A percentile compares a stretch with the other conserved stretches of the same genome.
These are phyloP conservation scores for Erodium texanum DNA, from an alignment of 441 rosid species.

Conservation along the genomic window DNA sequence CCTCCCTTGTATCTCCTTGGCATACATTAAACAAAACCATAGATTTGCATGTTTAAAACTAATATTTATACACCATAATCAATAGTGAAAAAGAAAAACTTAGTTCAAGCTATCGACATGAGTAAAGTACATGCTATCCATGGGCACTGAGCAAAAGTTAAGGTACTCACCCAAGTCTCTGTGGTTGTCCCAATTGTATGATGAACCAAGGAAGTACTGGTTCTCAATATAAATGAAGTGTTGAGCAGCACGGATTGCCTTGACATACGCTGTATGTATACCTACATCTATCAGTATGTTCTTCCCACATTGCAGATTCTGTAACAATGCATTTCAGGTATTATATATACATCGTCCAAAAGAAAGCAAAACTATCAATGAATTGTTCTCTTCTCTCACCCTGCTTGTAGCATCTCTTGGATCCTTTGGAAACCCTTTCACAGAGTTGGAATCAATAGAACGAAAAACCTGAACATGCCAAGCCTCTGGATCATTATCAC, in stretches of 20 bases:
- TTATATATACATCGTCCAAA: not conserved
- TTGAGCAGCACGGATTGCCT: slow-evolving; percentile 95
- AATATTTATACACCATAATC: not conserved
- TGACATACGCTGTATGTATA: slow-evolving; percentile 96
- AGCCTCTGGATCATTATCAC: slow-evolving; percentile 54
- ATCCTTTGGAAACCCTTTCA: slow-evolving; percentile 81
- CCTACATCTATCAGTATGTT: slow-evolving; percentile 92
- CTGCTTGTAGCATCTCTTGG: slow-evolving; percentile 59
- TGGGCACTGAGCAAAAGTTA: not conserved
- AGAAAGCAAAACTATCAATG: not conserved
- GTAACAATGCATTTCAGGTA: slow-evolving; percentile 26
- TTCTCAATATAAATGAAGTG: slow-evolving; percentile 94
- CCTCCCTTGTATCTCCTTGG: not conserved
- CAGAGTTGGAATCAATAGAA: slow-evolving; percentile 90
- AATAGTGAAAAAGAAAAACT: not conserved
- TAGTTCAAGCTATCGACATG: not conserved
- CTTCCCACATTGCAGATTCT: slow-evolving; percentile 90
- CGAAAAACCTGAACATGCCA: slow-evolving; percentile 99
- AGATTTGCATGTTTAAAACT: not conserved
- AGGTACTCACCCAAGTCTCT: slow-evolving; percentile 54
- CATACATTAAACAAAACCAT: not conserved
- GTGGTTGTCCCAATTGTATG: slow-evolving; percentile 71
- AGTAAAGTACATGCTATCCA: not conserved
- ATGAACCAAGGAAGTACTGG: slow-evolving; percentile 92
- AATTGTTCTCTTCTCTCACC: slow-evolving; percentile 42